phyloP scores from a whole-genome alignment of 306 rosid species.

The Quercus parvula region DNA sequence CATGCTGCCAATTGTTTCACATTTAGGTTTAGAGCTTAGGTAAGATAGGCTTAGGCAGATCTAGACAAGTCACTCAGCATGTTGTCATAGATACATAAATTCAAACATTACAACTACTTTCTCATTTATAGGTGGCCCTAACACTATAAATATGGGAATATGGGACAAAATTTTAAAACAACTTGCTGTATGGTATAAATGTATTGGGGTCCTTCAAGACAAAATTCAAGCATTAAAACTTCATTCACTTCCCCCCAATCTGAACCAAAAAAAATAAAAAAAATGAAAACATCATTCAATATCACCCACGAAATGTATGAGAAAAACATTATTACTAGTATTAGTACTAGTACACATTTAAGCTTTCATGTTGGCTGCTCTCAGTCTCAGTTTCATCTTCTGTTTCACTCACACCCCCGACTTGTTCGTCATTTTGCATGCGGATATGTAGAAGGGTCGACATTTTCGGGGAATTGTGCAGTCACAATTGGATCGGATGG shows the following conservation, averaged over 20 bases:
- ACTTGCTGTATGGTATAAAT: slow-evolving; percentile 1
- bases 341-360: background rate
- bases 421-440: background rate
- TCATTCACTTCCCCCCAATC: slow-evolving; percentile 48
- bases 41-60: slow-evolving; percentile 11
- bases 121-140: slow-evolving; percentile 42
- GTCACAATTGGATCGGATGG: slow-evolving; percentile 24
- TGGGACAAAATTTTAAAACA: slow-evolving; percentile 65
- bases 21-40: background rate
- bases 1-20: no score
- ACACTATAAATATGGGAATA: slow-evolving; percentile 43
- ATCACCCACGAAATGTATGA: slow-evolving; percentile 79
- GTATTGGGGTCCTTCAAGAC: slow-evolving; percentile 31
- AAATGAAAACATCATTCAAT: slow-evolving; percentile 48
- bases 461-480: slow-evolving; percentile 36
- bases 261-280: slow-evolving; percentile 12
- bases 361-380: slow-evolving; percentile 12
- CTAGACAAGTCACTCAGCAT: slow-evolving; percentile 25
- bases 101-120: slow-evolving; percentile 24
- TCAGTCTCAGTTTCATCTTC: background rate
- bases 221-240: slow-evolving; percentile 28
- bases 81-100: slow-evolving; percentile 40
- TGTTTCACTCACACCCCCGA: background rate
- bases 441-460: slow-evolving; percentile 6
- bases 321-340: slow-evolving; percentile 48